A percentile compares a stretch with the other conserved stretches of the same genome.
Evolutionary conservation across 192 early-diverging fungal genomes (phyloP).

Genomic region (Allomyces macrogynus): DNA sequence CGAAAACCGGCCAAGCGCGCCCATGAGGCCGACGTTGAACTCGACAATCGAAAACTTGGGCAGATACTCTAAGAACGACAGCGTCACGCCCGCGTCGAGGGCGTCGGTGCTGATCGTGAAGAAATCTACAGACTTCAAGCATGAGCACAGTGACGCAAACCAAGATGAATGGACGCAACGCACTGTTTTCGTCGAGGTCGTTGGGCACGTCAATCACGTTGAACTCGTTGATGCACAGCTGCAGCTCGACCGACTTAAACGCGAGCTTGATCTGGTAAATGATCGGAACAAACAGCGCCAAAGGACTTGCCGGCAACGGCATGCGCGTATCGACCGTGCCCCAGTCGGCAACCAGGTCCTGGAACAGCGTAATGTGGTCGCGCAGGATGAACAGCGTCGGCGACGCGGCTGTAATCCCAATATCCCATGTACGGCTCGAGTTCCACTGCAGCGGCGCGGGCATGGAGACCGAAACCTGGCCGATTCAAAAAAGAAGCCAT

Average conservation of each 20-base stretch:
- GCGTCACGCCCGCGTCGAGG: not conserved
- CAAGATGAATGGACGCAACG: not conserved
- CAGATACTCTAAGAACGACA: not conserved
- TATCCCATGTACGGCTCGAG: slow-evolving; percentile 38
- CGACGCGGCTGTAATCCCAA: slow-evolving; percentile 21
- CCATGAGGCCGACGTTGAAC: not conserved
- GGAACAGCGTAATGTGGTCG: slow-evolving; percentile 53
- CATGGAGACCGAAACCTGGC: slow-evolving; percentile 31
- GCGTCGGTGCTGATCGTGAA: not conserved
- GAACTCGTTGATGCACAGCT: slow-evolving; percentile 48
- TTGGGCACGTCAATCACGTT: slow-evolving; percentile 57
- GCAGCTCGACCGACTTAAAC: slow-evolving; percentile 25
- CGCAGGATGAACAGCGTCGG: slow-evolving; percentile 40
- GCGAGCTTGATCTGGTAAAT: slow-evolving; percentile 32
- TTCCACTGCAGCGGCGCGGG: slow-evolving; percentile 53
- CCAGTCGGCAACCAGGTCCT: slow-evolving; percentile 52
- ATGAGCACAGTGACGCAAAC: not conserved
- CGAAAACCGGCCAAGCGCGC: not conserved
- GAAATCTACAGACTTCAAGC: not conserved
- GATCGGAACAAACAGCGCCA: slow-evolving; percentile 46
- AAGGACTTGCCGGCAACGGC: not conserved
- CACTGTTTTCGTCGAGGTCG: slow-evolving; percentile 51
- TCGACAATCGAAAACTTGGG: not conserved
- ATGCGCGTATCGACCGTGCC: slow-evolving; percentile 17
- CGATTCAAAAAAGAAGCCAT: not conserved